Evolutionary conservation across 2,329 filamentous ascomycete genomes (phyloP).

Genomic region (Sphaerulina musiva): DNA sequence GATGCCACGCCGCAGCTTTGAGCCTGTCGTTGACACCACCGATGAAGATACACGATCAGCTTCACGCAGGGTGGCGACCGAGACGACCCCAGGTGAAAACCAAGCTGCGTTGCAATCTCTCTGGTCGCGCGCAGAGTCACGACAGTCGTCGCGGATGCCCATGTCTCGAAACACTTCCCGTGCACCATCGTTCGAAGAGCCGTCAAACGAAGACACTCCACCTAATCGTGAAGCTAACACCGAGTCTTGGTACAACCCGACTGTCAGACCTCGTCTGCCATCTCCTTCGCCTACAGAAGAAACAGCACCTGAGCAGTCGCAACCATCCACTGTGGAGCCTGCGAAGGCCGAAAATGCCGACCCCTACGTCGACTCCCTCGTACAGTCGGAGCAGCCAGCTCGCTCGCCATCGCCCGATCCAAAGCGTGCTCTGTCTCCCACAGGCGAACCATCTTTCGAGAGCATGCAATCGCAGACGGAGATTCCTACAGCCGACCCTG

Average conservation of each 20-base stretch:
- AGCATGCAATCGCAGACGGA: slow-evolving; percentile 5
- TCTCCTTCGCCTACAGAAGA: neutral
- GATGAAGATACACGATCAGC: neutral
- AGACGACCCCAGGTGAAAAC: slow-evolving; percentile 2
- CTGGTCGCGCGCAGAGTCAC: slow-evolving; percentile 6
- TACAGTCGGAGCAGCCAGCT: neutral
- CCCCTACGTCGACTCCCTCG: slow-evolving; percentile 5
- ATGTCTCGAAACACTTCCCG: slow-evolving; percentile 6
- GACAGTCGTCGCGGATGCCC: slow-evolving; percentile 4
- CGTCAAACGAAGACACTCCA: neutral
- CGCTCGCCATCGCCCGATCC: neutral
- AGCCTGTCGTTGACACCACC: neutral
- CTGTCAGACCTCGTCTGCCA: slow-evolving; percentile 2
- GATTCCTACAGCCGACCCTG: neutral
- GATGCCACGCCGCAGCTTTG: slow-evolving; percentile 6
- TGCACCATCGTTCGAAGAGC: slow-evolving; percentile 6
- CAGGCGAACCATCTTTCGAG: neutral
- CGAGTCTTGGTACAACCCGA: slow-evolving; percentile 8
- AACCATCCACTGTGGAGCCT: neutral
- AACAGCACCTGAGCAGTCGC: neutral
- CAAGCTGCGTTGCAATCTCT: slow-evolving; percentile 3
- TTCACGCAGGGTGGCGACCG: slow-evolving; percentile 3
- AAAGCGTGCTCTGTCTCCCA: neutral
- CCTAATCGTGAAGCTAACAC: slow-evolving; percentile 5
- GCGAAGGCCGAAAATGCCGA: neutral